Base-by-base conservation (phyloP, 176 grass and related monocot genomes). In the Metroxylon sagu region DNA sequence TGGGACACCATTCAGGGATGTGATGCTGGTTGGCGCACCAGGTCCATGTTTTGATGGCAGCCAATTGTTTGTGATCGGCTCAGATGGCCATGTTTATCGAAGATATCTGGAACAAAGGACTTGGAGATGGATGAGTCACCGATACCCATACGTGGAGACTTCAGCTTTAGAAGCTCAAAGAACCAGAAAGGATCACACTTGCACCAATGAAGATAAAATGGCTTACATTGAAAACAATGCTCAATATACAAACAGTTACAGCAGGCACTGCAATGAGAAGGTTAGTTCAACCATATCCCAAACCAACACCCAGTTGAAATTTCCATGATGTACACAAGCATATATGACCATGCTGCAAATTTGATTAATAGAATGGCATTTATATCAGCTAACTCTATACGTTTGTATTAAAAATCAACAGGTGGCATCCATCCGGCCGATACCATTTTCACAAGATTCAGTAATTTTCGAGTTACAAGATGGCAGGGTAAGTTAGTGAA, bases 381-480 rank as follows among this genome's bases (percentile, higher is more conserved):
- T n/a, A 18, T 6, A 60, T n/a, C 57, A 60, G 17, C 4, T 29
- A 60, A 29, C 6, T 3, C 31, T 4, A 60, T 16, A 2, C 12
- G 6, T 6, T 6, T 60, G 57, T 6, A 71, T 18, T 75, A 14
- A 27, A 69, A 48, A 49, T 67, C 43, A 75, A 76, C 84, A 97
- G 84, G 87, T 92, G 52, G 81, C 87, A 56, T 65, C 70, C 17
- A 62, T 82, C 55, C 65, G 87, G 56, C 87, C 93, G 5, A 78
- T 88, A 59, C 83, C 87, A 15, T 92, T 97, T 77, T 97, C 93
- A 0, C 81, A 88, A 48, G 55, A 91, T 49, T 86, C 93, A 1
- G 73, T 92, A 53, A 76, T 91, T 69, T 97, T 97, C 56, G 75
- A 88, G 63, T 78, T 88, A 64, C 79, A 83, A 71, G 93, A 92